phyloP scores from a whole-genome alignment of 225 moss, liverwort and hornwort species.

The Rhytidiadelphus loreus region DNA sequence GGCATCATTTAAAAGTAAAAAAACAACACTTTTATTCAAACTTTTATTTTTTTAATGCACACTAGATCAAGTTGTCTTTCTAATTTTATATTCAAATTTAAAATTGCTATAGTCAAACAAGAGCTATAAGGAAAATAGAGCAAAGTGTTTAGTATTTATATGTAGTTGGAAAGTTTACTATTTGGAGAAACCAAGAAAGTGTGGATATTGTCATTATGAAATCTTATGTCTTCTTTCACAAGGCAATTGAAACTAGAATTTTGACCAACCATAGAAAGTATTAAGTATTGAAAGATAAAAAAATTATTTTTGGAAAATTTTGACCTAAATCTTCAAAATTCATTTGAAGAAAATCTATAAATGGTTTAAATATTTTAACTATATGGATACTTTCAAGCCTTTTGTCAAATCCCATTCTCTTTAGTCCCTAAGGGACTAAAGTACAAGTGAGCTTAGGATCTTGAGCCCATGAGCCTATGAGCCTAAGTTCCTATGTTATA shows the following conservation, averaged over 20 bases:
- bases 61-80: background rate
- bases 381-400: fast-evolving
- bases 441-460: no score
- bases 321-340: background rate
- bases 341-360: background rate
- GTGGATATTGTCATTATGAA: background rate
- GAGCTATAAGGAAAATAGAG: background rate
- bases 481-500: no score
- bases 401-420: no score
- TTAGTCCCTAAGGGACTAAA: no score
- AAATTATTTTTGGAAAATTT: background rate
- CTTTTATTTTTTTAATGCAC: background rate
- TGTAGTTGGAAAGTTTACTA: background rate
- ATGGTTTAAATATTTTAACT: background rate
- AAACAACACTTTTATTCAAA: background rate
- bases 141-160: background rate
- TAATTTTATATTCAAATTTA: background rate
- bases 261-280: background rate
- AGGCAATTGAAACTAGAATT: background rate
- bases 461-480: no score
- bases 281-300: fast-evolving
- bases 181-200: background rate
- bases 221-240: background rate
- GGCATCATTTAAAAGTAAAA: fast-evolving
- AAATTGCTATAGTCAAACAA: no score